Base-by-base conservation (phyloP, 805 yeast genomes). In the Saturnispora ahearnii region DNA sequence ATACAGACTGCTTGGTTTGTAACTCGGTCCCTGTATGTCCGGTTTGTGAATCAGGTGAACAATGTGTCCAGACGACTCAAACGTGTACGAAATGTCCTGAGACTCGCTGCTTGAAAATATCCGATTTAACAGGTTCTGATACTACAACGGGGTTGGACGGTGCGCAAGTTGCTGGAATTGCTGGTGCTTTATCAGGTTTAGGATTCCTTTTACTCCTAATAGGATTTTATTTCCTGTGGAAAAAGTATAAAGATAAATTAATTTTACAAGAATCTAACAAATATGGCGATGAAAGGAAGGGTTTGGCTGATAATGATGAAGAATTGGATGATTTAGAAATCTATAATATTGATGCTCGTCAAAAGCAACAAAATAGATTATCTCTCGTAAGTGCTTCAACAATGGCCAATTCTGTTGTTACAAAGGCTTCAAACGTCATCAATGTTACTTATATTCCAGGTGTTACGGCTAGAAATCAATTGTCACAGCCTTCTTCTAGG, bases 361-460 rank as follows among this genome's bases (percentile, higher is more conserved):
- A 57, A 18, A 46, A 52, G 32, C 60, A 57, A 5, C 41, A 42
- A 18, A 59, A 57, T 47, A 59, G 65, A 51, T 38, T 54, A 46
- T 59, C 66, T 15, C 64, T 65, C 47, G 62, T 59, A 12, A 64
- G 69, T 38, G 56, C 57, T 26, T 53, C 62, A 5, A 63, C 66
- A 42, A 40, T 53, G 44, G 84, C 90, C 8, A 77, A 85, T 30
- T 77, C 89, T 6, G 77, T 82, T 12, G 72, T 82, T 44, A 82
- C 93, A 10, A 79, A 84, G 58, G 95, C 95, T 4, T 85, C 95
- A 12, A 89, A 90, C 64, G 81, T 90, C 55, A 76, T 90, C 53
- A 96, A 96, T 18, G 84, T 91, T 51, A 96, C 96, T 2, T 90
- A 89, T 62, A 87, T 90, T 52, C 98, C 97, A 0, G 97, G 97